phyloP scores from a whole-genome alignment of 73 alveolate genomes.

The Halteria grandinella region DNA sequence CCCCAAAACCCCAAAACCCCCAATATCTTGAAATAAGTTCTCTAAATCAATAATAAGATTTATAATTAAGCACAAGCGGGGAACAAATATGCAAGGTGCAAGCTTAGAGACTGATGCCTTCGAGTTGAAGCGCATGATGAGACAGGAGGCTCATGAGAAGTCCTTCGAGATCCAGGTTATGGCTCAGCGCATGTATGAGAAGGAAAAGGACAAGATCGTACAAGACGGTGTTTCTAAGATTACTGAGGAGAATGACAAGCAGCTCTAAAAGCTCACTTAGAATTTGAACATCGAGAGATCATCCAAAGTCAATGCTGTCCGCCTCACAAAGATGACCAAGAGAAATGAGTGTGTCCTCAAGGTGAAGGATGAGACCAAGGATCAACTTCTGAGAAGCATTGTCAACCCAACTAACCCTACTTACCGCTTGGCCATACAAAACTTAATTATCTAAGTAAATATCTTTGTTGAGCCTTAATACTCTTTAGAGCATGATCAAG shows the following conservation, averaged over 20 bases:
- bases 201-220: constrained; percentile 61
- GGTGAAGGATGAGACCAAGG: constrained; percentile 69
- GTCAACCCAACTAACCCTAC: constrained; percentile 60
- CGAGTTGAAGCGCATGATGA: constrained; percentile 65
- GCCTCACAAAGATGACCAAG: constrained; percentile 78
- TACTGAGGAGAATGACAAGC: constrained; percentile 44
- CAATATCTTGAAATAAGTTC: too few relatives aligned
- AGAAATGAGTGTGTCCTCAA: constrained; percentile 71
- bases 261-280: constrained; percentile 35
- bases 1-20: too few relatives aligned
- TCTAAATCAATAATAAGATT: too few relatives aligned
- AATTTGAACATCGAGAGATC: constrained; percentile 71
- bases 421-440: constrained; percentile 67
- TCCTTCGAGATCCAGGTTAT: constrained; percentile 69
- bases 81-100: too few relatives aligned
- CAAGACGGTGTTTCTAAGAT: constrained; percentile 37
- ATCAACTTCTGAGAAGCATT: constrained; percentile 27
- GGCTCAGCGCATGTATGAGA: constrained; percentile 64
- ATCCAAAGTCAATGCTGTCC: constrained; percentile 71
- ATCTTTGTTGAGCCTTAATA: not conserved
- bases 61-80: too few relatives aligned
- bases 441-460: constrained; percentile 65
- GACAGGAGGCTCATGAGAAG: constrained; percentile 71
- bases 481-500: constrained; percentile 75
- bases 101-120: too few relatives aligned